Conservation (phyloP, 148 eudicot genomes). For the Rhododendron williamsianum region DNA sequence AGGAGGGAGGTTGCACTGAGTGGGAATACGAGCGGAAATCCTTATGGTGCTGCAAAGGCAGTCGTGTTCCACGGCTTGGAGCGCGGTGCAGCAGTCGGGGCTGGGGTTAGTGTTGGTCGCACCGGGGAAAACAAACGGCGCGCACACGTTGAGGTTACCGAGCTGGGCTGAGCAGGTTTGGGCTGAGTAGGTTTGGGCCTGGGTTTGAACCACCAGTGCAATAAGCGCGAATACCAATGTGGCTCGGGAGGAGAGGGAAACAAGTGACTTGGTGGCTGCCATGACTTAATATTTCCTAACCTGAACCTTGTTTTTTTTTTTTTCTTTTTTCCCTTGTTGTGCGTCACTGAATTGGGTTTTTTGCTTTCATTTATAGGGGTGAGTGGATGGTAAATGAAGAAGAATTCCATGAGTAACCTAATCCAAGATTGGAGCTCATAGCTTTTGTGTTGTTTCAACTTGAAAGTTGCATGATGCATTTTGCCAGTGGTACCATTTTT, state of each 20-base stretch:
- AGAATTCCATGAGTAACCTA: slow-evolving; percentile 30
- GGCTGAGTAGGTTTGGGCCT: slow-evolving; percentile 8
- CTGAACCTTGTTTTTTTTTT: not conserved
- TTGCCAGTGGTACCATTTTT: not conserved
- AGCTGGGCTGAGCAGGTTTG: slow-evolving; percentile 40
- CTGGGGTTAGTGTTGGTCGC: slow-evolving; percentile 36
- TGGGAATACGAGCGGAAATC: slow-evolving; percentile 58
- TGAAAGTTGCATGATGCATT: not conserved
- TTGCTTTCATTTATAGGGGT: slow-evolving; percentile 9
- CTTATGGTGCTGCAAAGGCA: slow-evolving; percentile 74
- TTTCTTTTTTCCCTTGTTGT: not conserved
- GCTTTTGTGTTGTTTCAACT: slow-evolving; percentile 9
- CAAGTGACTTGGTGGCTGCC: slow-evolving; percentile 20
- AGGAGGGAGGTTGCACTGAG: slow-evolving; percentile 65
- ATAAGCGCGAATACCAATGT: slow-evolving; percentile 6
- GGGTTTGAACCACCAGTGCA: slow-evolving; percentile 16
- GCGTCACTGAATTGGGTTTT: not conserved
- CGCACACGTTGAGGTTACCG: slow-evolving; percentile 44
- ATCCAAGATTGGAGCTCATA: slow-evolving; percentile 20
- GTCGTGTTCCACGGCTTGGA: slow-evolving; percentile 50
- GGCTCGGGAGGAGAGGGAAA: slow-evolving; percentile 6
- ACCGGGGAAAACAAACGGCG: slow-evolving; percentile 69
- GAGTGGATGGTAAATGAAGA: not conserved
- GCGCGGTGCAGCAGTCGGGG: slow-evolving; percentile 67
- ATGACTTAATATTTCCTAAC: not conserved